Conservation (phyloP, 1,284 basidiomycete genomes). For the Apiotrichum gracile region DNA sequence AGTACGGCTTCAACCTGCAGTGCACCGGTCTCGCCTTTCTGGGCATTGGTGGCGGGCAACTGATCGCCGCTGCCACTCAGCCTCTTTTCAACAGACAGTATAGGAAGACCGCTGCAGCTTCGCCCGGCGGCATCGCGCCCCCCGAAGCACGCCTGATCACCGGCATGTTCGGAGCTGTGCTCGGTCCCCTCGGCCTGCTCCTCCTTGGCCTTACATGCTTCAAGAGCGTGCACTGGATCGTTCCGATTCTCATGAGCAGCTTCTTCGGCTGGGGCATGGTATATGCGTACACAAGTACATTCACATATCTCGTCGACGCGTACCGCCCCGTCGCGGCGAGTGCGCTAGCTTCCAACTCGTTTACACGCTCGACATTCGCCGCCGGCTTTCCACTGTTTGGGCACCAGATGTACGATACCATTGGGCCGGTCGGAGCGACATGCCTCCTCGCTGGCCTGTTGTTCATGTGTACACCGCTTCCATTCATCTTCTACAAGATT, state of each 20-base stretch:
- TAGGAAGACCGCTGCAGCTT: slow-evolving; percentile 33
- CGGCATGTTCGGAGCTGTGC: slow-evolving; percentile 62
- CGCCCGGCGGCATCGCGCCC: slow-evolving; percentile 53
- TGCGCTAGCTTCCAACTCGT: slow-evolving; percentile 68
- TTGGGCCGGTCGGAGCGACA: slow-evolving; percentile 69
- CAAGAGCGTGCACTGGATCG: slow-evolving; percentile 60
- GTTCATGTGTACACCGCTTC: slow-evolving; percentile 63
- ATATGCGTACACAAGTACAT: slow-evolving; percentile 61
- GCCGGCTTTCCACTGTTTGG: slow-evolving; percentile 62
- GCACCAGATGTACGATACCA: slow-evolving; percentile 41
- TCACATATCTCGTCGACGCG: slow-evolving; percentile 55
- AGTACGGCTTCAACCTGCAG: slow-evolving; percentile 59
- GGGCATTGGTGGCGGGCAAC: slow-evolving; percentile 65
- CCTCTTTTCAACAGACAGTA: slow-evolving; percentile 59
- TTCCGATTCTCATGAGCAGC: slow-evolving; percentile 24
- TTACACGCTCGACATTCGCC: slow-evolving; percentile 61
- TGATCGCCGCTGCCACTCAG: slow-evolving; percentile 54
- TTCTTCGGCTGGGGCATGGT: slow-evolving; percentile 49
- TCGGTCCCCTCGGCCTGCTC: slow-evolving; percentile 64
- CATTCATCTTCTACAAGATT: slow-evolving; percentile 50
- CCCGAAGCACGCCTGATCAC: slow-evolving; percentile 64
- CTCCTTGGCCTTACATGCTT: slow-evolving; percentile 70
- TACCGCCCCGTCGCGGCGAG: slow-evolving; percentile 72
- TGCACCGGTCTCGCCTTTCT: slow-evolving; percentile 62
- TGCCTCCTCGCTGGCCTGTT: slow-evolving; percentile 68